Evolutionary conservation across 768 basidiomycete species (phyloP), one percentile per base, ranked within the genome.

Genomic region (Mycena amicta): DNA sequence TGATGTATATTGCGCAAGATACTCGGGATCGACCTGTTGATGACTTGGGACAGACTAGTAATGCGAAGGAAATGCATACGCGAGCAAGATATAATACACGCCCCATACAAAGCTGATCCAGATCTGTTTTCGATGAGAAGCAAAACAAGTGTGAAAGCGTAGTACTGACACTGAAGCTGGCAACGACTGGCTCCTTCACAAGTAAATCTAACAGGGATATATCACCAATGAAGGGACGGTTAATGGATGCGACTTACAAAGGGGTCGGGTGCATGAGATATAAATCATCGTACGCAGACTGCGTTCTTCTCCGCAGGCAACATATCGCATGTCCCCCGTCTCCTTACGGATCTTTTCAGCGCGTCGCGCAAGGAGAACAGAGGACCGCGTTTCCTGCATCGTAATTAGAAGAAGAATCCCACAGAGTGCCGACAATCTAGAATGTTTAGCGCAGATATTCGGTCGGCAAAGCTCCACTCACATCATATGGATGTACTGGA

Each of bases 61-160:
- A 55, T 16, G 23, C 30, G 22, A 11, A 25, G 27, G 12, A 33
- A 11, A 47, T 4, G 65, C 75, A 23, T 64, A 86, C 84, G 83
- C 82, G 29, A 89, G 76, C 64, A 91, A 71, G 53, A 83, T 85
- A 63, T 82, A 93, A 16, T 86, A 70, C 11, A 90, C 81, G 0
- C 90, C 90, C 90, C 90, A 93, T 0, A 81, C 81, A 58, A 92
- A 84, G 55, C 85, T 84, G 28, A 85, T 71, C 87, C 86, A 87
- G 25, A 87, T 66, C 86, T 89, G 68, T n/a, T 18, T 12, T 57
- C 25, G 56, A 30, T 31, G 37, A 41, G 18, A 41, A 12, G 29
- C 53, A 55, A 55, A 13, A 25, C 37, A 74, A 6, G 25, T 4
- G 5, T 28, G 47, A 62, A 78, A 76, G 11, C 74, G 73, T 5